Percentiles rank a stretch among this genome's conserved stretches.
phyloP scores from a whole-genome alignment of 164 flowering plant genomes.

The Magnolia kwangsiensis region DNA sequence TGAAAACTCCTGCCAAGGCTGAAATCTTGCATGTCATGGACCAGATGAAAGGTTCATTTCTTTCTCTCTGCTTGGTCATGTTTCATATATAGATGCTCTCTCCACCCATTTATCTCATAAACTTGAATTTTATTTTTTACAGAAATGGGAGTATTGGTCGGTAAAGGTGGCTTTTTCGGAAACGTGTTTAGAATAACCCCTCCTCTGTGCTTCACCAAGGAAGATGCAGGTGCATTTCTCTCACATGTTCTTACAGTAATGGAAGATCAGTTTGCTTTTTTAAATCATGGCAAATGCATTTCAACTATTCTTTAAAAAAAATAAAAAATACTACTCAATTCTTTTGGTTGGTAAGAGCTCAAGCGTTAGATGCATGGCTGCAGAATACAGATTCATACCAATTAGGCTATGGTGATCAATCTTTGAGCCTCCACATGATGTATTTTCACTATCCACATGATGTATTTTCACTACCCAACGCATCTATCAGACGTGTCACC shows the following conservation, averaged over 20 bases:
- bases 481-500: no score
- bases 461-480: no score
- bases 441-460: no score
- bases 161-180: conserved; percentile 88
- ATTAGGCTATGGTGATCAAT: no score
- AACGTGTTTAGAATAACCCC: conserved; percentile 95
- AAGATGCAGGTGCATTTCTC: conserved; percentile 64
- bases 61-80: conserved; percentile 1
- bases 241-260: neutral
- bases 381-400: no score
- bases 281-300: neutral
- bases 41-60: conserved; percentile 74
- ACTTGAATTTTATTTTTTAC: neutral
- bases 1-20: conserved; percentile 80
- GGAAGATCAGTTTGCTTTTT: neutral
- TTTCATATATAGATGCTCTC: neutral
- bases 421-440: no score
- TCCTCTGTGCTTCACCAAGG: conserved; percentile 91
- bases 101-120: neutral
- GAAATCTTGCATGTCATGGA: conserved; percentile 84
- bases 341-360: no score
- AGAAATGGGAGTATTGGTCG: conserved; percentile 86
- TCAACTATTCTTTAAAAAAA: neutral
- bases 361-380: no score
- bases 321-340: no score